phyloP scores from a whole-genome alignment of 345 rosid species.

The Ceriops tagal region DNA sequence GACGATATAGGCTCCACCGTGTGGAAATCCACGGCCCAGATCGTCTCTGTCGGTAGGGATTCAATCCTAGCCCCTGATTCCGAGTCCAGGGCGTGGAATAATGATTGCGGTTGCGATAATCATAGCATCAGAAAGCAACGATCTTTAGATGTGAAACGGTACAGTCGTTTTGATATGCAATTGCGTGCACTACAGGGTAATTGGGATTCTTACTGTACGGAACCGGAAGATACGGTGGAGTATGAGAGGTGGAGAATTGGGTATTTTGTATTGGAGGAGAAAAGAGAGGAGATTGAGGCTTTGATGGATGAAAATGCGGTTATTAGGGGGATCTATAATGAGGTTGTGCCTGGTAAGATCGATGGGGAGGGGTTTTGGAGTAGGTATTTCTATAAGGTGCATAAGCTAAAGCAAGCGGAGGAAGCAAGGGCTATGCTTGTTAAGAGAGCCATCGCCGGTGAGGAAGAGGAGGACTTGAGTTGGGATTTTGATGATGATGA shows the following conservation, averaged over 20 bases:
- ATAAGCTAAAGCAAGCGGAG: slow-evolving; percentile 56
- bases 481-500: slow-evolving; percentile 73
- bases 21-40: slow-evolving; percentile 67
- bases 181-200: slow-evolving; percentile 51
- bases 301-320: slow-evolving; percentile 33
- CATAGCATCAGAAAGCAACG: slow-evolving; percentile 9
- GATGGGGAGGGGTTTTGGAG: slow-evolving; percentile 56
- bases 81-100: slow-evolving; percentile 25
- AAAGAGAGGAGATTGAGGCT: slow-evolving; percentile 36
- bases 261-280: slow-evolving; percentile 43
- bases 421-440: slow-evolving; percentile 66
- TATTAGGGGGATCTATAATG: slow-evolving; percentile 39
- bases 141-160: slow-evolving; percentile 32
- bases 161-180: slow-evolving; percentile 69
- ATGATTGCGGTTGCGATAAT: slow-evolving; percentile 1
- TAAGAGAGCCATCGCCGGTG: slow-evolving; percentile 48
- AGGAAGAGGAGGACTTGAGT: slow-evolving; percentile 69
- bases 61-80: slow-evolving; percentile 16
- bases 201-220: slow-evolving; percentile 40
- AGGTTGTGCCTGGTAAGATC: slow-evolving; percentile 41
- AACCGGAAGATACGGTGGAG: slow-evolving; percentile 51
- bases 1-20: slow-evolving; percentile 79
- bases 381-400: slow-evolving; percentile 54
- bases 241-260: slow-evolving; percentile 55
- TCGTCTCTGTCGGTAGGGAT: slow-evolving; percentile 64